These are phyloP conservation scores for Clonostachys rosea DNA, from an alignment of 2,329 filamentous ascomycete species.

Conservation along the genomic window DNA sequence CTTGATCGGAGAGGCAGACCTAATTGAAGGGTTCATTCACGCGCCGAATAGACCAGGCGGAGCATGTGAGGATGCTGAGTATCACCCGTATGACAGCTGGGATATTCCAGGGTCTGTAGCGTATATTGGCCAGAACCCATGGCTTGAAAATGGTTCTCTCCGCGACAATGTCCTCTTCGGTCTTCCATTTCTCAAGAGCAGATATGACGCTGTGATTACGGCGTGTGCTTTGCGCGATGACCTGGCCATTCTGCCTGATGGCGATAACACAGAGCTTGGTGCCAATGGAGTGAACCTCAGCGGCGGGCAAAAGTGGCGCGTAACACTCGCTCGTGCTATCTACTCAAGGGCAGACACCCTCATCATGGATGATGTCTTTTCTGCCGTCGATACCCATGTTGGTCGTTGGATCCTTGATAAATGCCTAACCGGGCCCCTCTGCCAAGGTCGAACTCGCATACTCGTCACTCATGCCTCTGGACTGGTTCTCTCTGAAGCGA, in stretches of 20 bases:
- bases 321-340: conserved; percentile 74
- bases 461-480: conserved; percentile 78
- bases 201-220: conserved; percentile 66
- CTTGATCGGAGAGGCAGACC: conserved; percentile 70
- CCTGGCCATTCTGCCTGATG: conserved; percentile 69
- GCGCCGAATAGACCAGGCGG: conserved; percentile 44
- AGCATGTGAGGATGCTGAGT: conserved; percentile 52
- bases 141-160: conserved; percentile 80
- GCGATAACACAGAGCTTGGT: conserved; percentile 76
- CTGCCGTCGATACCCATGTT: conserved; percentile 76
- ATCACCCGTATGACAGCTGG: conserved; percentile 63
- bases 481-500: conserved; percentile 64
- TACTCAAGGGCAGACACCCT: conserved; percentile 76
- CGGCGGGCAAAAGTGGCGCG: conserved; percentile 78
- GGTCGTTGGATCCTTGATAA: conserved; percentile 78
- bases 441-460: conserved; percentile 66
- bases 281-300: conserved; percentile 82
- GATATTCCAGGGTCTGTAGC: conserved; percentile 65
- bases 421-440: conserved; percentile 67
- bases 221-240: conserved; percentile 75
- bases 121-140: conserved; percentile 75
- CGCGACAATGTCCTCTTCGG: conserved; percentile 77
- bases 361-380: conserved; percentile 80
- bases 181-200: conserved; percentile 61
- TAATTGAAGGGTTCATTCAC: conserved; percentile 58